phyloP scores from a whole-genome alignment of 176 grass and related monocot genomes.

The Zizania latifolia region DNA sequence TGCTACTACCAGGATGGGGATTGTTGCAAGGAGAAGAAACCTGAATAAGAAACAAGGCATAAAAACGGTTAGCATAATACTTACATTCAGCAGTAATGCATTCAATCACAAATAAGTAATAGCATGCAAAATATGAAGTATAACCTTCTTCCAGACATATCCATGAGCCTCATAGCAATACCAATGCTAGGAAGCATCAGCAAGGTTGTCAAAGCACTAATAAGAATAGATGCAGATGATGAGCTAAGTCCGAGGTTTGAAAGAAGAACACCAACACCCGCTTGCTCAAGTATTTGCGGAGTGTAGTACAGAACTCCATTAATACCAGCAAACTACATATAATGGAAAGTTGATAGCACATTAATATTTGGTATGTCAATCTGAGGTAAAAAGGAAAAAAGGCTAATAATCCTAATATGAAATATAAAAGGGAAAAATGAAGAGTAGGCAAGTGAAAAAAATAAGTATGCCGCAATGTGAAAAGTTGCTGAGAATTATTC shows the following conservation, averaged over 20 bases:
- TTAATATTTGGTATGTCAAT: background rate
- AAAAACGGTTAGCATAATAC: slow-evolving; percentile 15
- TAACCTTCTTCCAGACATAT: slow-evolving; percentile 97
- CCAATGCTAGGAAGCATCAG: slow-evolving; percentile 96
- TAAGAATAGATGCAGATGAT: slow-evolving; percentile 86
- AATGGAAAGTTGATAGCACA: slow-evolving; percentile 4
- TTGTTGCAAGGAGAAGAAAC: slow-evolving; percentile 84
- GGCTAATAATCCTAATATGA: background rate
- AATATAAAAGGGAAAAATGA: background rate
- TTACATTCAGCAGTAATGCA: background rate
- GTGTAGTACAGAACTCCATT: slow-evolving; percentile 99
- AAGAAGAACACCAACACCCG: slow-evolving; percentile 79
- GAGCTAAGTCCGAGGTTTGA: slow-evolving; percentile 72
- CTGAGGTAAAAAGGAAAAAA: background rate
- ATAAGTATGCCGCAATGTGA: background rate
- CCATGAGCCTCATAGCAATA: slow-evolving; percentile 97
- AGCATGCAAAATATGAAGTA: background rate
- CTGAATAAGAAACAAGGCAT: slow-evolving; percentile 32
- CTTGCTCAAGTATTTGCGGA: slow-evolving; percentile 97
- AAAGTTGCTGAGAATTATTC: background rate
- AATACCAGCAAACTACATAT: slow-evolving; percentile 91
- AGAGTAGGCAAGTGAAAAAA: background rate
- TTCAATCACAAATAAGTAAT: background rate
- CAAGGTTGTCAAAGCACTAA: slow-evolving; percentile 86
- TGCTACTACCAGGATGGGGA: slow-evolving; percentile 70